A percentile compares a stretch with the other conserved stretches of the same genome.
Evolutionary conservation across 495 filamentous ascomycete genomes (phyloP).

Genomic region (Hamigera avellanea): DNA sequence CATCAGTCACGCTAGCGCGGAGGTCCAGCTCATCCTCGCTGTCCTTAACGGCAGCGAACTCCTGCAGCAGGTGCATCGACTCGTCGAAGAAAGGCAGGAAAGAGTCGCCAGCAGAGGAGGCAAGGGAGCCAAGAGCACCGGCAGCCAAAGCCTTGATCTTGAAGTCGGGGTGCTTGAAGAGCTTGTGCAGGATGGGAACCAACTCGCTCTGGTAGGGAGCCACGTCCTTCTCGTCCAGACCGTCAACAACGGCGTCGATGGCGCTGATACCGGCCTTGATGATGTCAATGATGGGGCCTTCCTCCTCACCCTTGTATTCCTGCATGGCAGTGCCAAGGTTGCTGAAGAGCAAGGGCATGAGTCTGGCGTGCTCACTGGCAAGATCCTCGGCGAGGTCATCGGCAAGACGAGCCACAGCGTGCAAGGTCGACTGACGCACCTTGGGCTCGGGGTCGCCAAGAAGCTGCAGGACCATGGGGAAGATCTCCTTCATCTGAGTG

Average conservation of each 20-base stretch:
- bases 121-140: constrained; percentile 81
- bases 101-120: constrained; percentile 64
- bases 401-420: constrained; percentile 76
- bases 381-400: constrained; percentile 90
- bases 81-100: constrained; percentile 85
- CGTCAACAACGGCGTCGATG: constrained; percentile 82
- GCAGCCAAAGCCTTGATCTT: constrained; percentile 84
- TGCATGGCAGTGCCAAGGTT: constrained; percentile 73
- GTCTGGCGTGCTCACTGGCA: constrained; percentile 63
- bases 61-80: constrained; percentile 74
- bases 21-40: constrained; percentile 83
- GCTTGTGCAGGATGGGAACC: constrained; percentile 67
- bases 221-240: constrained; percentile 74
- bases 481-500: constrained; percentile 74
- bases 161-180: constrained; percentile 72
- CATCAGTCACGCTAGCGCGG: constrained; percentile 76
- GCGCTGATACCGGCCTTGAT: constrained; percentile 84
- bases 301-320: constrained; percentile 50
- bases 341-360: constrained; percentile 75
- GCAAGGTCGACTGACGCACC: constrained; percentile 76
- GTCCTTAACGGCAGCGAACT: constrained; percentile 77
- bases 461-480: constrained; percentile 76
- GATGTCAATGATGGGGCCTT: constrained; percentile 57
- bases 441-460: constrained; percentile 70
- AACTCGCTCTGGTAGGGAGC: constrained; percentile 69